phyloP scores from a whole-genome alignment of 2,329 filamentous ascomycete species.

The Aspergillus fumigatus region DNA sequence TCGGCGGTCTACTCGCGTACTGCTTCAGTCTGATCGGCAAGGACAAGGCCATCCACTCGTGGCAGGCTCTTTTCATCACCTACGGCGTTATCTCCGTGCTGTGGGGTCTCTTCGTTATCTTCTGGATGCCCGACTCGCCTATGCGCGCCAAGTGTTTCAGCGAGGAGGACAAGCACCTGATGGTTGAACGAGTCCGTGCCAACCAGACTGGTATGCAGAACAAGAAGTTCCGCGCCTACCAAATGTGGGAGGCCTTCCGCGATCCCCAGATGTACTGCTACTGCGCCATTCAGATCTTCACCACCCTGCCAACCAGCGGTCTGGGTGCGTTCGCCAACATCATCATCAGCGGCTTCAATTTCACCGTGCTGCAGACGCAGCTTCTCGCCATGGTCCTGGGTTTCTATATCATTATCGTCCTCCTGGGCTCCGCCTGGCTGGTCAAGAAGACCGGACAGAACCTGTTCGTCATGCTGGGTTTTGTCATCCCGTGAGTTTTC shows the following conservation, averaged over 20 bases:
- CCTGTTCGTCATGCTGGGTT: slow-evolving; percentile 60
- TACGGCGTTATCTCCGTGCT: slow-evolving; percentile 62
- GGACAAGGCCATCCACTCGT: slow-evolving; percentile 54
- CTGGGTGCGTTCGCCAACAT: slow-evolving; percentile 71
- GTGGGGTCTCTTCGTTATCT: slow-evolving; percentile 61
- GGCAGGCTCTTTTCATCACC: slow-evolving; percentile 65
- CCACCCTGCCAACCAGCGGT: slow-evolving; percentile 68
- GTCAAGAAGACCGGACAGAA: slow-evolving; percentile 68
- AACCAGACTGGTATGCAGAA: slow-evolving; percentile 62
- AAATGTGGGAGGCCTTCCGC: slow-evolving; percentile 53
- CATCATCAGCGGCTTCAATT: slow-evolving; percentile 67
- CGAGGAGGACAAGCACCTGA: slow-evolving; percentile 61
- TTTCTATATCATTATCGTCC: slow-evolving; percentile 66
- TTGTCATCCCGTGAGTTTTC: slow-evolving; percentile 56
- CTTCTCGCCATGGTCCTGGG: slow-evolving; percentile 69
- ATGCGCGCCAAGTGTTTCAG: slow-evolving; percentile 68
- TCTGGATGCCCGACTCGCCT: slow-evolving; percentile 63
- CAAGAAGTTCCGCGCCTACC: slow-evolving; percentile 49
- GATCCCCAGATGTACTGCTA: slow-evolving; percentile 67
- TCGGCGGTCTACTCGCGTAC: slow-evolving; percentile 64
- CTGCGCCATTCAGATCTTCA: slow-evolving; percentile 62
- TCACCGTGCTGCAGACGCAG: slow-evolving; percentile 63
- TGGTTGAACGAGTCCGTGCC: slow-evolving; percentile 56
- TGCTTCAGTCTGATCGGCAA: slow-evolving; percentile 48
- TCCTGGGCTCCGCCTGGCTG: slow-evolving; percentile 62